These are phyloP conservation scores for Lactarius tabidus DNA, from an alignment of 768 basidiomycete species.

Conservation along the genomic window DNA sequence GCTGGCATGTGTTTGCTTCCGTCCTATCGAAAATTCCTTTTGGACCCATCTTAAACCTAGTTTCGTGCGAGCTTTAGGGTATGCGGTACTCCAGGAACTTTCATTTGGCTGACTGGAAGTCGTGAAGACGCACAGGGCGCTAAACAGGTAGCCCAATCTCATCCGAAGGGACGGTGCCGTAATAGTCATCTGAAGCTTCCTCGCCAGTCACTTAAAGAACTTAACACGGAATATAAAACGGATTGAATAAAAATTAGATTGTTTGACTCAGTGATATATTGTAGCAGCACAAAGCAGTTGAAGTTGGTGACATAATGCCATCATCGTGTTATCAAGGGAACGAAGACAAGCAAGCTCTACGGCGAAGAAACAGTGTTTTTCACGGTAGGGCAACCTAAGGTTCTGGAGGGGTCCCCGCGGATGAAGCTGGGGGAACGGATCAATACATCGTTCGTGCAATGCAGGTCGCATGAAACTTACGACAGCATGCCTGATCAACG, in stretches of 20 bases:
- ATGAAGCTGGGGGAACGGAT: conserved; percentile 17
- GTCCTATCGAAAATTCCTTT: neutral
- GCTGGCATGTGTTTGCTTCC: neutral
- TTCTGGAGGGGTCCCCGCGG: conserved; percentile 9
- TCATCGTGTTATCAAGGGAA: neutral
- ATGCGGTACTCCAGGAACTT: neutral
- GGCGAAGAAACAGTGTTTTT: neutral
- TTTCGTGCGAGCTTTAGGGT: neutral
- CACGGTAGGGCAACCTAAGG: neutral
- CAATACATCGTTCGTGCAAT: neutral
- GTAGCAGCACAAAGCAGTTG: neutral
- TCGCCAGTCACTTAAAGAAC: no score
- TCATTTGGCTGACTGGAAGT: neutral
- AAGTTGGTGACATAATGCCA: neutral
- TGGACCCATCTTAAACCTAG: neutral
- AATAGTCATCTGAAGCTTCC: no score
- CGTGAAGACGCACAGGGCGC: no score
- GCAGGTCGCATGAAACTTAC: conserved; percentile 42
- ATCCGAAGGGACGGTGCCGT: no score
- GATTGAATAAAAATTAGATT: neutral
- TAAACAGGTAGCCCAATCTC: no score
- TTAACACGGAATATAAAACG: no score
- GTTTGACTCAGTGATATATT: neutral
- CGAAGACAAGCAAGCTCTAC: neutral
- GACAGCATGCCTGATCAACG: conserved; percentile 77